A percentile compares a stretch with the other conserved stretches of the same genome.
Evolutionary conservation across 257 asterid species (phyloP).

Genomic region (Apocynum venetum): DNA sequence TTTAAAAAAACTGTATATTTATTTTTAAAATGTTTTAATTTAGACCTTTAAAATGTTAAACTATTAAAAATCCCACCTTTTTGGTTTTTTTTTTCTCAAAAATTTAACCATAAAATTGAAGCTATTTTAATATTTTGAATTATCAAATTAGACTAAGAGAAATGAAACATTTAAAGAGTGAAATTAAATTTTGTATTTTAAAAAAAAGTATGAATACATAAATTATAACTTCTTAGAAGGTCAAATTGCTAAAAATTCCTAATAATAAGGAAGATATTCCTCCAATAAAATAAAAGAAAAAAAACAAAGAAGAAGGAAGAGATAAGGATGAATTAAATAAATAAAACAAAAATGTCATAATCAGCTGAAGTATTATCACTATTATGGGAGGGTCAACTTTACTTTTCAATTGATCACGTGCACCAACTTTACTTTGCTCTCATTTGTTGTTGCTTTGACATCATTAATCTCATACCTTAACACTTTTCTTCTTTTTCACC

Average conservation of each 20-base stretch:
- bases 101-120: too few species aligned
- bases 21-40: too few species aligned
- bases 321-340: constrained; percentile 4
- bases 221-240: not conserved
- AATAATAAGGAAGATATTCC: not conserved
- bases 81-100: too few species aligned
- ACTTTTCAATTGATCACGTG: constrained; percentile 8
- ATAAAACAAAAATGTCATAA: not conserved
- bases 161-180: too few species aligned
- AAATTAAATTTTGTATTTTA: too few species aligned
- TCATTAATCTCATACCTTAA: not conserved
- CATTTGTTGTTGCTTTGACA: constrained; percentile 1
- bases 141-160: too few species aligned
- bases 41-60: too few species aligned
- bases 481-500: not conserved
- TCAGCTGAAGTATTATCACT: not conserved
- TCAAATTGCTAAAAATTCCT: not conserved
- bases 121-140: too few species aligned
- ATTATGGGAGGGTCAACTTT: not conserved
- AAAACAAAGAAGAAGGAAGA: not conserved
- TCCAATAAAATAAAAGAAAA: not conserved
- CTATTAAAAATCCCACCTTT: too few species aligned
- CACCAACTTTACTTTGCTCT: constrained; percentile 4
- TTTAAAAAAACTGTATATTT: too few species aligned
- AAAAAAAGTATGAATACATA: too few species aligned